Evolutionary conservation across 2,329 filamentous ascomycete genomes (phyloP).

Genomic region (Talaromyces sp.): DNA sequence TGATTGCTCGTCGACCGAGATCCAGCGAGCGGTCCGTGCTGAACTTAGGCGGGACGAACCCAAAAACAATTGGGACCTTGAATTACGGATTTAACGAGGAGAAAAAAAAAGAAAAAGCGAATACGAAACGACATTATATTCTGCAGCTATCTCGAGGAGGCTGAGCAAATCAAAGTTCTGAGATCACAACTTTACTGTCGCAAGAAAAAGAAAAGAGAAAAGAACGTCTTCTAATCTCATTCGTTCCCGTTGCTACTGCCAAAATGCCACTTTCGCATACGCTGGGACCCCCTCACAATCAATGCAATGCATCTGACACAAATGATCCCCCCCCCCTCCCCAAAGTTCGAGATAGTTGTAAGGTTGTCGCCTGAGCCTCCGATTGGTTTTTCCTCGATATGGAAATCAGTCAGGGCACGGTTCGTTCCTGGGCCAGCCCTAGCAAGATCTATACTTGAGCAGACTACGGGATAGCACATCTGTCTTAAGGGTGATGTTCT

Average conservation of each 20-base stretch:
- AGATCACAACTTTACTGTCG: not conserved
- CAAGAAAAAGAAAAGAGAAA: not conserved
- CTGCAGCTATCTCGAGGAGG: not conserved
- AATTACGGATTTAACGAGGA: not conserved
- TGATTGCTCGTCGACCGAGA: not conserved
- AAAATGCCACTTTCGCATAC: not conserved
- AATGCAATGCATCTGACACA: not conserved
- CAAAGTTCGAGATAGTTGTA: not conserved
- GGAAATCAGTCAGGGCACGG: slow-evolving; percentile 1
- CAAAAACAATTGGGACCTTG: not conserved
- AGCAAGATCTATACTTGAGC: not conserved
- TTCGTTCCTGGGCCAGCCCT: not conserved
- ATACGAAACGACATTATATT: not conserved
- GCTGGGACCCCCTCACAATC: not conserved
- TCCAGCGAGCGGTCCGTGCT: not conserved
- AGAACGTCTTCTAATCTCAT: not conserved
- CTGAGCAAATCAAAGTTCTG: not conserved
- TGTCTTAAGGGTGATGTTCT: not conserved
- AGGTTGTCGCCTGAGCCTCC: slow-evolving; percentile 4
- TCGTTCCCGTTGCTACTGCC: not conserved
- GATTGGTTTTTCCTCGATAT: not conserved
- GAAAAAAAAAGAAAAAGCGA: not conserved
- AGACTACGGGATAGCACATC: not conserved
- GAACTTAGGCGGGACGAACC: not conserved
- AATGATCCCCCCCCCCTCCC: not conserved